A percentile compares a stretch with the other conserved stretches of the same genome.
Evolutionary conservation across 1,139 yeast genomes (phyloP).

Genomic region (Trichomonascaceae sp.): DNA sequence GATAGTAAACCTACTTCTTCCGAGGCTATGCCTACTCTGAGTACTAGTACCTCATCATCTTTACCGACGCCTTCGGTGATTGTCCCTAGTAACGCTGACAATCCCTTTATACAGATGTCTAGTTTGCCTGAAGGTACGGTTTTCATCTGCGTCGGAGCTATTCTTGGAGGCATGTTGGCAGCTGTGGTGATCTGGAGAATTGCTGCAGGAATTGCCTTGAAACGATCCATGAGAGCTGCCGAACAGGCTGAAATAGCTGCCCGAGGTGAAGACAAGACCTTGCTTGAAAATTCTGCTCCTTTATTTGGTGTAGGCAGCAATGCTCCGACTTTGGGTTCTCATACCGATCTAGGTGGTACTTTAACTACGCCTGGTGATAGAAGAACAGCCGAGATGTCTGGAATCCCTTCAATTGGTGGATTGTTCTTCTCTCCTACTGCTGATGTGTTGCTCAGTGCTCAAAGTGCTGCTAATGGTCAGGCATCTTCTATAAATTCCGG

Average conservation of each 20-base stretch:
- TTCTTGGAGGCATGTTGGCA: conserved; percentile 51
- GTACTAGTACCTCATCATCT: conserved; percentile 7
- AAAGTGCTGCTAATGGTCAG: conserved; percentile 17
- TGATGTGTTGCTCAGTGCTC: conserved; percentile 50
- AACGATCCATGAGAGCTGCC: conserved; percentile 20
- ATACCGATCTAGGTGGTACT: conserved; percentile 6
- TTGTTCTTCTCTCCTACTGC: conserved; percentile 78
- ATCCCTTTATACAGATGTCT: conserved; percentile 56
- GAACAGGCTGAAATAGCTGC: conserved; percentile 16
- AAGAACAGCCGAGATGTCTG: conserved; percentile 11
- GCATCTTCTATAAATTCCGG: conserved; percentile 8
- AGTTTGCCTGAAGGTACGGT: conserved; percentile 65
- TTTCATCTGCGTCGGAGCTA: conserved; percentile 70
- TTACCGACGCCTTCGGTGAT: conserved; percentile 51
- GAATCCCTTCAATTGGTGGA: conserved; percentile 9
- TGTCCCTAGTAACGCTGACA: conserved; percentile 52
- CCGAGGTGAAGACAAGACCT: conserved; percentile 15
- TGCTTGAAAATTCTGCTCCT: conserved; percentile 13
- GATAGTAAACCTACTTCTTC: not conserved
- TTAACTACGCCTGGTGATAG: conserved; percentile 8
- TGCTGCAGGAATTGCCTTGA: conserved; percentile 20
- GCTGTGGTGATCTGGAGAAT: conserved; percentile 38
- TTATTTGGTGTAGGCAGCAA: conserved; percentile 16
- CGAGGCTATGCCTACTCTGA: conserved; percentile 16
- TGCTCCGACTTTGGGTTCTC: conserved; percentile 9